Conservation (phyloP, 768 basidiomycete genomes). For the Cyathus striatus region DNA sequence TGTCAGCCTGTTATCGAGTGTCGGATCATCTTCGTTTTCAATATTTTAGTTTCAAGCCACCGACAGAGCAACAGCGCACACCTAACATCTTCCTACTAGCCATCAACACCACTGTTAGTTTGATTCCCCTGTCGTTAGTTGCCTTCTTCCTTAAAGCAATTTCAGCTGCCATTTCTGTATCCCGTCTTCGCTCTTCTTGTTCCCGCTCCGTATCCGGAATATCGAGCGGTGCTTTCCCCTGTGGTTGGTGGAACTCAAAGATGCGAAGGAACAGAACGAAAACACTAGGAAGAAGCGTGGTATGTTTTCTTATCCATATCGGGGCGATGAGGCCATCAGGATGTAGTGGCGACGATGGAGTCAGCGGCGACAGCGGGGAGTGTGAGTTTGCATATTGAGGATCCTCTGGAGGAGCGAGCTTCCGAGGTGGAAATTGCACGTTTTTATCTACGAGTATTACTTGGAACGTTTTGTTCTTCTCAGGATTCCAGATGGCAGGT, state of each 20-base stretch:
- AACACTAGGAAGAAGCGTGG: constrained; percentile 84
- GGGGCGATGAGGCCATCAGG: constrained; percentile 97
- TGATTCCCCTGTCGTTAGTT: constrained; percentile 82
- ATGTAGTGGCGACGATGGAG: constrained; percentile 81
- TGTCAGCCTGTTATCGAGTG: constrained; percentile 78
- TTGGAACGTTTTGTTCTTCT: constrained; percentile 72
- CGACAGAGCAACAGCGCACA: no score
- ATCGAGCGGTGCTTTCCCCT: constrained; percentile 50
- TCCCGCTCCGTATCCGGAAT: constrained; percentile 48
- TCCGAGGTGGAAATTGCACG: constrained; percentile 84
- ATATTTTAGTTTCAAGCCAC: no score
- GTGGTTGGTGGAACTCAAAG: constrained; percentile 55
- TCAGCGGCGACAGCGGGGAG: constrained; percentile 92
- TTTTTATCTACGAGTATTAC: constrained; percentile 81
- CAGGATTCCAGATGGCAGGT: constrained; percentile 67
- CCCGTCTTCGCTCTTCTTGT: constrained; percentile 65
- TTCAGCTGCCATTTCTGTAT: constrained; percentile 75
- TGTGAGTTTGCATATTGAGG: constrained; percentile 55
- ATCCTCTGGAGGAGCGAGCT: constrained; percentile 58
- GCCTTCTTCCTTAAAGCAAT: constrained; percentile 75
- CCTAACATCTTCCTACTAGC: constrained; percentile 87
- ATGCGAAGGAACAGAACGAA: constrained; percentile 89
- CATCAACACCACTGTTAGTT: constrained; percentile 90
- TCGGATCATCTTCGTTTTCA: constrained; percentile 63
- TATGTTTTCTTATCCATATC: constrained; percentile 97